Percentiles rank a stretch among this genome's conserved stretches.
These are phyloP conservation scores for Cercophora samala DNA, from an alignment of 495 filamentous ascomycete genomes.

Conservation along the genomic window DNA sequence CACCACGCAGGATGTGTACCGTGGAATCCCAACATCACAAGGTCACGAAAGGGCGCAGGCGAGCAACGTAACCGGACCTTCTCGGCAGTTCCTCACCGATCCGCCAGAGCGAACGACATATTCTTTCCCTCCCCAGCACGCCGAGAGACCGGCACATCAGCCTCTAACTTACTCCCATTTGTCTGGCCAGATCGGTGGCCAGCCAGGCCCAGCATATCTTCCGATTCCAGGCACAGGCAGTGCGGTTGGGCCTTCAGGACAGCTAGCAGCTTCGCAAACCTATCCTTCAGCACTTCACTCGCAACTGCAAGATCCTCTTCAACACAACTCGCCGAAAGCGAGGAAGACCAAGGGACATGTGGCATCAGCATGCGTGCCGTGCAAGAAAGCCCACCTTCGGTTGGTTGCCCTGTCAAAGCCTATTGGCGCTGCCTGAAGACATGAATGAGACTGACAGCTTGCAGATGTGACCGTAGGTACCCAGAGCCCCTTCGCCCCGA, in stretches of 20 bases:
- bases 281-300: conserved; percentile 38
- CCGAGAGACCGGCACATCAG: conserved; percentile 36
- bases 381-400: conserved; percentile 90
- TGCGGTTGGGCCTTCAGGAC: conserved; percentile 20
- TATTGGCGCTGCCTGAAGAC: conserved; percentile 7
- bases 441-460: conserved; percentile 19
- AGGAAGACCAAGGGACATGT: conserved; percentile 93
- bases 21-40: conserved; percentile 39
- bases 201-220: conserved; percentile 31
- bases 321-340: conserved; percentile 54
- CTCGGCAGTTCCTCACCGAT: conserved; percentile 39
- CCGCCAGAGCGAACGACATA: conserved; percentile 41
- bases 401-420: conserved; percentile 31
- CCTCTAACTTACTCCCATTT: conserved; percentile 39
- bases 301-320: conserved; percentile 34
- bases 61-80: conserved; percentile 30
- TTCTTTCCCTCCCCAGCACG: conserved; percentile 34
- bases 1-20: conserved; percentile 48
- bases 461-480: conserved; percentile 53
- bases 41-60: conserved; percentile 39
- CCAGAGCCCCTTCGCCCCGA: conserved; percentile 15
- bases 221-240: conserved; percentile 30
- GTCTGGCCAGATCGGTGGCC: conserved; percentile 29
- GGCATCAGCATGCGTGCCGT: conserved; percentile 93
- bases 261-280: conserved; percentile 29